phyloP scores from a whole-genome alignment of 371 early-diverging fungal genomes.

The Thermomucor indicae-seudaticae region DNA sequence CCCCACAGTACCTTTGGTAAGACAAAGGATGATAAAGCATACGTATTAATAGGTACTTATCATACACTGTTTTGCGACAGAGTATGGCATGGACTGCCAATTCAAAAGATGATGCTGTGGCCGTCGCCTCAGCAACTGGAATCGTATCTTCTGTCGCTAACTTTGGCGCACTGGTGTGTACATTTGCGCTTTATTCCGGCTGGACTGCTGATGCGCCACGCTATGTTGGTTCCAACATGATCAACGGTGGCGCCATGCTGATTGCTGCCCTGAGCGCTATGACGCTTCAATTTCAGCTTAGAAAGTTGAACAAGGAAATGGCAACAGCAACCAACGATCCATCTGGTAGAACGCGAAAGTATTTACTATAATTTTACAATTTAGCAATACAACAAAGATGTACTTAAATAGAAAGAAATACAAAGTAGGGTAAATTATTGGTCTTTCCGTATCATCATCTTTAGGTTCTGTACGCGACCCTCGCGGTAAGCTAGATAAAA shows the following conservation, averaged over 20 bases:
- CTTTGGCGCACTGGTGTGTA: slow-evolving; percentile 42
- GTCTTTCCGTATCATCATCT: not conserved
- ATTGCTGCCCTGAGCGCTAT: slow-evolving; percentile 35
- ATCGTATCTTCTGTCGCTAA: slow-evolving; percentile 47
- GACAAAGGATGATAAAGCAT: not conserved
- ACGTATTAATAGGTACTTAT: no score
- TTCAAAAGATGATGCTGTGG: slow-evolving; percentile 34
- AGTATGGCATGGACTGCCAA: slow-evolving; percentile 54
- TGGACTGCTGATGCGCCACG: slow-evolving; percentile 46
- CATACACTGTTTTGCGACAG: slow-evolving; percentile 6
- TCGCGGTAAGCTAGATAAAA: slow-evolving; percentile 13
- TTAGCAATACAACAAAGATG: not conserved
- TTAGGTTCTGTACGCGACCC: slow-evolving; percentile 4
- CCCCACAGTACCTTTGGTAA: slow-evolving; percentile 48
- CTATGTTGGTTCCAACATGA: slow-evolving; percentile 47
- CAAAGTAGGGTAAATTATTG: not conserved
- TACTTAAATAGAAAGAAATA: not conserved
- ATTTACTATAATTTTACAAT: slow-evolving; percentile 3
- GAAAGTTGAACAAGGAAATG: slow-evolving; percentile 25
- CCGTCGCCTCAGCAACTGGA: slow-evolving; percentile 43
- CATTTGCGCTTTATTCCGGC: slow-evolving; percentile 46
- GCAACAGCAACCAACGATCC: slow-evolving; percentile 5
- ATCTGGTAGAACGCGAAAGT: slow-evolving; percentile 14
- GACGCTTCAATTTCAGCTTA: slow-evolving; percentile 21
- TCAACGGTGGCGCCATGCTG: slow-evolving; percentile 45